phyloP scores from a whole-genome alignment of 371 early-diverging fungal species.

The Actinomortierella ambigua region DNA sequence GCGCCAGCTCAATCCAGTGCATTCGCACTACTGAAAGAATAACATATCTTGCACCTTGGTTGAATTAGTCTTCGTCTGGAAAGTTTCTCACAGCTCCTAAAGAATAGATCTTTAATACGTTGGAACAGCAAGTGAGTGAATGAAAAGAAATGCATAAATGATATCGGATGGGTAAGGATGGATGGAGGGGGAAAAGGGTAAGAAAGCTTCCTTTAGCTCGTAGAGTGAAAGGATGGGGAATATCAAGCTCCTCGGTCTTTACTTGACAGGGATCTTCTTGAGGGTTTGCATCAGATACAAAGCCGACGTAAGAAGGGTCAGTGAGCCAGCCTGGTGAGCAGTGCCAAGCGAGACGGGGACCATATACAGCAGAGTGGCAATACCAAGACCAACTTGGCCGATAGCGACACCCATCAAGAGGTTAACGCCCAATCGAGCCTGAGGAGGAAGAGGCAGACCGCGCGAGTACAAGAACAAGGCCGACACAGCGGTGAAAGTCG shows the following conservation, averaged over 20 bases:
- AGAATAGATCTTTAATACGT: too few relatives aligned
- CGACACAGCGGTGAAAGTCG: conserved; percentile 75
- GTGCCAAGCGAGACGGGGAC: conserved; percentile 95
- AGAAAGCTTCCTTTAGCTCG: too few relatives aligned
- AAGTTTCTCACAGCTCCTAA: too few relatives aligned
- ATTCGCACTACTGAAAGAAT: too few relatives aligned
- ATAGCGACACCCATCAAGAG: conserved; percentile 75
- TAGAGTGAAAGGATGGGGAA: too few relatives aligned
- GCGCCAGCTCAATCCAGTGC: too few relatives aligned
- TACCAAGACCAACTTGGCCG: conserved; percentile 87
- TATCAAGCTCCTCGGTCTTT: neutral
- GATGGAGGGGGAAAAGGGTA: too few relatives aligned
- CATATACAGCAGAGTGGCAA: conserved; percentile 89
- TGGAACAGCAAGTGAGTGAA: too few relatives aligned
- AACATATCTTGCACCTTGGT: too few relatives aligned
- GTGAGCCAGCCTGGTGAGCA: conserved; percentile 94
- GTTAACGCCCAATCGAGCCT: conserved; percentile 70
- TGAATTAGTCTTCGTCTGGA: too few relatives aligned
- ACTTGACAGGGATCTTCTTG: conserved; percentile 57
- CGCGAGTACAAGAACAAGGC: conserved; percentile 79
- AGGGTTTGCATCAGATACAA: conserved; percentile 84
- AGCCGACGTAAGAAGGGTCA: conserved; percentile 83
- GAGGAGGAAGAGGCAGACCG: conserved; percentile 71
- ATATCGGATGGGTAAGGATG: too few relatives aligned
- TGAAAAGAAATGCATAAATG: too few relatives aligned